A percentile compares a stretch with the other conserved stretches of the same genome.
Evolutionary conservation across 305 asterid genomes (phyloP).

Genomic region (Fraxinus sp.): DNA sequence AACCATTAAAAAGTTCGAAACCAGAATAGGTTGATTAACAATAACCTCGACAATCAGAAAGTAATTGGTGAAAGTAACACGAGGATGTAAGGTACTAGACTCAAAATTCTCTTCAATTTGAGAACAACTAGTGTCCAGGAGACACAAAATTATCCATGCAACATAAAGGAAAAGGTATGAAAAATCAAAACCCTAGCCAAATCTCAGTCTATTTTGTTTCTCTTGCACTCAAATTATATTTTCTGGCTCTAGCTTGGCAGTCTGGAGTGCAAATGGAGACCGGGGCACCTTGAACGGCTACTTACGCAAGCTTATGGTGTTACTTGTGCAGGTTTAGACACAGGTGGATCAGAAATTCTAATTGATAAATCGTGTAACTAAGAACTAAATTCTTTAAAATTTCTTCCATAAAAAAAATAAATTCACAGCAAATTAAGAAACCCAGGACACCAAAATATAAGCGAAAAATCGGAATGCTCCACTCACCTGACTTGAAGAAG

Average conservation of each 20-base stretch:
- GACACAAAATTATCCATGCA: not conserved
- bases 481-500: slow-evolving; percentile 55
- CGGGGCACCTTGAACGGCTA: not conserved
- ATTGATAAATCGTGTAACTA: not conserved
- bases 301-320: not conserved
- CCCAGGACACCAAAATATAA: not conserved
- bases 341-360: not conserved
- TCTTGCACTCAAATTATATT: not conserved
- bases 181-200: not conserved
- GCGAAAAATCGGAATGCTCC: slow-evolving; percentile 10
- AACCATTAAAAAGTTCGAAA: not conserved
- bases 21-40: not conserved
- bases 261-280: not conserved
- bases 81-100: not conserved
- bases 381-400: not conserved
- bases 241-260: not conserved
- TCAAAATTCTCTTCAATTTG: not conserved
- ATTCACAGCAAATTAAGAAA: not conserved
- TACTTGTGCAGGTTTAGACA: not conserved
- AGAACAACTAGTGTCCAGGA: not conserved
- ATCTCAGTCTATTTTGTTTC: not conserved
- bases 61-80: not conserved
- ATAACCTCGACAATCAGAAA: not conserved
- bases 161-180: not conserved
- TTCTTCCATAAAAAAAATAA: not conserved